Conservation (phyloP, 1,139 yeast species). For the Meyerozyma sp. region DNA sequence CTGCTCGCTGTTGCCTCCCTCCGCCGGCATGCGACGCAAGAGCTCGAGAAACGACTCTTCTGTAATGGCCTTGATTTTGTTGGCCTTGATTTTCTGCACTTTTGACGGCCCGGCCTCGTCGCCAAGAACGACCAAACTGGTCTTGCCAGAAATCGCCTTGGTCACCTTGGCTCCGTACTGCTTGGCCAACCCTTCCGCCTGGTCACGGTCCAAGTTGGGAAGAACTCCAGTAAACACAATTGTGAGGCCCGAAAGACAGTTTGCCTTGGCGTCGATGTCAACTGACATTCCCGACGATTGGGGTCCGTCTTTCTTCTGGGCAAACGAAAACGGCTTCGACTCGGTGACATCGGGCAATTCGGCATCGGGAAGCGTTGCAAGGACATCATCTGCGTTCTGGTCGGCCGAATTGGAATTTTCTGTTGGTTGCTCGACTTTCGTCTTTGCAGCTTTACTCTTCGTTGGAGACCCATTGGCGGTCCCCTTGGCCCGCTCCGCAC, state of each 20-base stretch:
- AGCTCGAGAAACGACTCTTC: constrained; percentile 82
- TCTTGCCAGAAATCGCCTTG: constrained; percentile 77
- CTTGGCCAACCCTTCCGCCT: constrained; percentile 72
- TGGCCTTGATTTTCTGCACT: constrained; percentile 68
- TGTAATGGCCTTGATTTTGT: constrained; percentile 73
- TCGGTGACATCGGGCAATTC: constrained; percentile 53
- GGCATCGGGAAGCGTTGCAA: constrained; percentile 65
- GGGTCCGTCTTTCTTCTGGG: constrained; percentile 32
- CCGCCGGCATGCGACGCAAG: constrained; percentile 77
- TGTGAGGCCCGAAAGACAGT: constrained; percentile 81
- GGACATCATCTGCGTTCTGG: constrained; percentile 46
- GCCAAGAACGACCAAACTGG: constrained; percentile 87
- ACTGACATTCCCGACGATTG: constrained; percentile 19
- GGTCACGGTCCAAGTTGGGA: constrained; percentile 73
- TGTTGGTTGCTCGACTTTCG: not conserved
- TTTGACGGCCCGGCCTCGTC: constrained; percentile 98
- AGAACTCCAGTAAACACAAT: constrained; percentile 91
- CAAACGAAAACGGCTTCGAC: constrained; percentile 51
- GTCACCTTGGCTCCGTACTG: constrained; percentile 94
- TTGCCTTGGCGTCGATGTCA: constrained; percentile 65
- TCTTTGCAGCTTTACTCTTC: not conserved
- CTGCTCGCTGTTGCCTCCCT: constrained; percentile 78
- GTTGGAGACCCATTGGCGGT: not conserved
- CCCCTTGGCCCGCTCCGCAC: not conserved
- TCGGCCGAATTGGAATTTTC: constrained; percentile 8